Evolutionary conservation across 2,329 filamentous ascomycete genomes (phyloP), one percentile per base, ranked within the genome.

Genomic region (Calonectria honghensis): DNA sequence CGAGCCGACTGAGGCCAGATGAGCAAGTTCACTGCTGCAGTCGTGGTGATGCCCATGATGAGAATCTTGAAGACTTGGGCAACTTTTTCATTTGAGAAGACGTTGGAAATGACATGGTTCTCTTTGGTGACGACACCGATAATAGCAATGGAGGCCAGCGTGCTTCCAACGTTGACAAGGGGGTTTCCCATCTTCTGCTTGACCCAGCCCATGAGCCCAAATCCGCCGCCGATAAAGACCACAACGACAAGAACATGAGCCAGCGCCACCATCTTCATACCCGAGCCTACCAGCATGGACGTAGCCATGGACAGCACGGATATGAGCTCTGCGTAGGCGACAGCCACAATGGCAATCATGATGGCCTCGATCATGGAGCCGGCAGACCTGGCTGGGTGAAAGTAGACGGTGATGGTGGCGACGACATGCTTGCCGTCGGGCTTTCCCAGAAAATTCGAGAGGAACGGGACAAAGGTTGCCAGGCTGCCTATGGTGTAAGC

Each of bases 361-460:
- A 94, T 91, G 3, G 96, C 96, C 84, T 98, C 95, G 70, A 95
- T 91, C 95, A 98, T 98, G 75, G 95, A 97, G 0, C 96, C 96
- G 11, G 93, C 91, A 20, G 95, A 95, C 69, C 96, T 90, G 1
- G 95, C 95, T 1, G 96, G 96, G 83, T 98, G 96, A 81, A 98
- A 98, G 82, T 98, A 98, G 11, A 98, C 96, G 0, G 95, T 97
- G 68, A 98, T 93, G 1, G 96, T 98, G 41, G 96, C 96, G 65
- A 98, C 95, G 79, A 98, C 93, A 85, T 98, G 96, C 83, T 98
- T 98, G 50, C 95, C 95, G 85, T 98, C 96, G 77, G 96, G 94
- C 73, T 93, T 90, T 4, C 96, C 96, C 6, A 98, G 88, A 66
- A 95, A 91, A 6, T 89, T 87, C 13, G 95, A 93, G 57, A 98